Evolutionary conservation across 164 flowering plant genomes (phyloP).

Genomic region (Kingdonia uniflora): DNA sequence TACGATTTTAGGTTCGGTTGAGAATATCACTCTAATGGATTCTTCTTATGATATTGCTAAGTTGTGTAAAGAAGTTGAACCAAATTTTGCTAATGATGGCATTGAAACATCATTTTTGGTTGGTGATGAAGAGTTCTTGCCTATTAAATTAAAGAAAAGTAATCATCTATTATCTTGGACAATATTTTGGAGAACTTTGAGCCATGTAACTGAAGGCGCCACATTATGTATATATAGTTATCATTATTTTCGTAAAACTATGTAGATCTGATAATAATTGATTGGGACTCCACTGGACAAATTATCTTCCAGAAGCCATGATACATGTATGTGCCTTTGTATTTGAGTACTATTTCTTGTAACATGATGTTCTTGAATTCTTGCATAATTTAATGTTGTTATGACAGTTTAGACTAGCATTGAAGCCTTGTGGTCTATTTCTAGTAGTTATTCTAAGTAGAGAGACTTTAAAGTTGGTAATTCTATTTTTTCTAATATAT

Average conservation of each 20-base stretch:
- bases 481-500: neutral
- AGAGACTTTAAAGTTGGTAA: conserved; percentile 54
- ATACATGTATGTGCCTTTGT: conserved; percentile 15
- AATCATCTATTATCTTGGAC: too few relatives aligned
- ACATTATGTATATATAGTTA: conserved; percentile 18
- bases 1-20: conserved; percentile 12
- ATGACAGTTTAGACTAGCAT: conserved; percentile 65
- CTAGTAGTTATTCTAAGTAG: conserved; percentile 95
- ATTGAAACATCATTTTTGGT: conserved; percentile 69
- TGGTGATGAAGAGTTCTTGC: conserved; percentile 94
- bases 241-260: conserved; percentile 16
- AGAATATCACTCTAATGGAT: conserved; percentile 86
- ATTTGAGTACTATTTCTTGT: too few relatives aligned
- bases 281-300: conserved; percentile 97
- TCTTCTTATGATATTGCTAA: conserved; percentile 73
- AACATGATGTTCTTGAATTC: too few relatives aligned
- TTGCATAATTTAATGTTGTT: neutral
- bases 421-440: conserved; percentile 97
- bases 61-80: conserved; percentile 41
- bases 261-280: conserved; percentile 82
- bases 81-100: conserved; percentile 17
- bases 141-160: conserved; percentile 69
- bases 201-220: neutral
- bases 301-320: conserved; percentile 99
- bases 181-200: too few relatives aligned